Evolutionary conservation across 2,329 filamentous ascomycete genomes (phyloP), one percentile per base, ranked within the genome.

Genomic region (Fonsecaea erecta): DNA sequence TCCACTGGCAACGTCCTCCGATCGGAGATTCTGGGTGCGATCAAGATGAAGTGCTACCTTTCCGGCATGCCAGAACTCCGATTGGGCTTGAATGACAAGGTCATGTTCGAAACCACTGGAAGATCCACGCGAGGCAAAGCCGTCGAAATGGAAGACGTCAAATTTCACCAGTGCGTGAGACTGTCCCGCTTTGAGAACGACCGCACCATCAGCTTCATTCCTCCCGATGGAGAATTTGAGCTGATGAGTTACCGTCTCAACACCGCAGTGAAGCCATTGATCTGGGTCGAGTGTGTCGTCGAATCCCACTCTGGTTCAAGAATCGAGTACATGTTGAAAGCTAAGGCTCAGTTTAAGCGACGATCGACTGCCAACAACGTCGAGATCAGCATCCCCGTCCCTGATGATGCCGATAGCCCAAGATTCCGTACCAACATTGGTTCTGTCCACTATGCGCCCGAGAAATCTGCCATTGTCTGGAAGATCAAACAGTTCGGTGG

Each of bases 401-500:
- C 95, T 24, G 95, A 99, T 77, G 95, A 99, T 76, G 95, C 95
- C 67, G 95, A 99, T 78, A 92, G 91, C 1, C 95, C 95, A 11
- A 89, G 95, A 52, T 99, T 99, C 86, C 88, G 95, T 60, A 99
- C 95, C 37, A 99, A 98, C 77, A 96, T 99, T 68, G 95, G 95
- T 62, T 92, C 90, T 32, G 95, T 99, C 12, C 95, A 99, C 80
- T 99, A 99, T 76, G 94, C 94, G 3, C 95, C 95, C 0, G 95
- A 99, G 79, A 94, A 97, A 75, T 96, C 92, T 69, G 94, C 94
- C 65, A 99, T 99, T 72, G 91, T 99, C 57, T 99, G 95, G 95
- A 99, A 99, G 84, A 99, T 99, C 78, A 99, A 99, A 84, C 95
- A 99, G 75, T 99, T 99, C 78, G 95, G 95, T 52, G 95, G 95